Conservation (phyloP, 257 asterid genomes). For the Capsicum pubescens region DNA sequence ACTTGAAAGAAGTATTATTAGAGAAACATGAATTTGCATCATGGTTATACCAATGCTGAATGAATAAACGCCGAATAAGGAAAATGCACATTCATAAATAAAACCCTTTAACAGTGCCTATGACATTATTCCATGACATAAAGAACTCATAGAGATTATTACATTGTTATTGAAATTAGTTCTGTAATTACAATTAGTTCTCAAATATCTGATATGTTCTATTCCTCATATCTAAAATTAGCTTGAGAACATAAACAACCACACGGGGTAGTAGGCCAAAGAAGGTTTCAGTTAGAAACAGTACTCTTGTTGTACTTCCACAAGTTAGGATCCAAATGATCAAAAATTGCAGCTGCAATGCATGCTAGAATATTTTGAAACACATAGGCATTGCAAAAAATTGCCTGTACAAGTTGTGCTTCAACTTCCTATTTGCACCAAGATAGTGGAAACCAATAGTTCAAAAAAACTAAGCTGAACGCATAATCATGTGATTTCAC, state of each 20-base stretch:
- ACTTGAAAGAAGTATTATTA: neutral
- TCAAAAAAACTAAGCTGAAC: no score
- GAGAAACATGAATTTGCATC: neutral
- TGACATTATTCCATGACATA: neutral
- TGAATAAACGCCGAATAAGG: slow-evolving; percentile 11
- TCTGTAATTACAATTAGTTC: slow-evolving; percentile 1
- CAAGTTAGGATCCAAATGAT: slow-evolving; percentile 52
- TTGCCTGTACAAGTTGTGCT: slow-evolving; percentile 57
- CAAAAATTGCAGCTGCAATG: slow-evolving; percentile 65
- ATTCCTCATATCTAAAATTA: slow-evolving; percentile 63
- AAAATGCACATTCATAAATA: slow-evolving; percentile 5
- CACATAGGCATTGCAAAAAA: slow-evolving; percentile 55
- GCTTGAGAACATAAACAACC: slow-evolving; percentile 69
- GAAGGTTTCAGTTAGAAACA: slow-evolving; percentile 61
- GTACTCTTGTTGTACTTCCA: slow-evolving; percentile 25
- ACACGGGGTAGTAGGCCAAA: slow-evolving; percentile 79
- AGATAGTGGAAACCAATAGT: no score
- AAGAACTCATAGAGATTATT: slow-evolving; percentile 6
- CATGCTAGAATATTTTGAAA: slow-evolving; percentile 71
- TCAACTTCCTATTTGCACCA: no score
- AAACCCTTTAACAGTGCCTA: slow-evolving; percentile 1
- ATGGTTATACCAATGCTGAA: neutral
- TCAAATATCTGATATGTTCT: slow-evolving; percentile 45
- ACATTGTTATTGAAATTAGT: neutral
- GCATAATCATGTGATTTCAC: no score